Evolutionary conservation across 805 yeast genomes (phyloP), one percentile per base, ranked within the genome.

Genomic region (Saccharomycopsis sp.): DNA sequence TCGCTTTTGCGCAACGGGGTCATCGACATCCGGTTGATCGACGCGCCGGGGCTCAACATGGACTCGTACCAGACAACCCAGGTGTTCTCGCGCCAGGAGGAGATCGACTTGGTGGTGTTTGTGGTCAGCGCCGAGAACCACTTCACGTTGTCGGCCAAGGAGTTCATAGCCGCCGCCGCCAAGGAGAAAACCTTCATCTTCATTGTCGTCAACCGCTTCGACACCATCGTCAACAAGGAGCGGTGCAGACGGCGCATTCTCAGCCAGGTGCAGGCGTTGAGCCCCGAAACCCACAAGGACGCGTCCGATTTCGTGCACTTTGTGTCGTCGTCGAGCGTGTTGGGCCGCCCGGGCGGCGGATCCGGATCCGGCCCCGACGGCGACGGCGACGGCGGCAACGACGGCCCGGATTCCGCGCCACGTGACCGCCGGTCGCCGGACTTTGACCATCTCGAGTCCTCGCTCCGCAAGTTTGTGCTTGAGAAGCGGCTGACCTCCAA

Each of bases 111-210:
- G 63, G 97, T 94, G 2, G 92, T 94, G 0, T 95, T 94, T 74
- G 98, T 95, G 1, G 97, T 94, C 1, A 89, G 87, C 69, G 96
- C 99, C 0, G 98, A 91, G 67, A 95, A 94, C 66, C 97, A 94
- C 68, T 87, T 94, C 68, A 94, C 99, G 0, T 75, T 91, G 58
- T 88, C 96, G 0, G 98, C 97, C 0, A 86, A 89, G 64, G 99
- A 94, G 67, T 95, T 94, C 67, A 89, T 94, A 55, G 78, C 92
- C 1, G 82, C 89, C 44, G 96, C 97, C 0, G 91, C 97, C 1
- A 84, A 85, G 55, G 99, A 94, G 66, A 92, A 91, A 72, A 84
- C 92, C 61, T 80, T 91, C 63, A 89, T 94, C 55, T 94, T 95
- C 68, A 91, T 94, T 69, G 98, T 94, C 21, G 95, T 92, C 47